A percentile compares a stretch with the other conserved stretches of the same genome.
Conservation (phyloP, 495 filamentous ascomycete species). For the Lophium mytilinum region DNA sequence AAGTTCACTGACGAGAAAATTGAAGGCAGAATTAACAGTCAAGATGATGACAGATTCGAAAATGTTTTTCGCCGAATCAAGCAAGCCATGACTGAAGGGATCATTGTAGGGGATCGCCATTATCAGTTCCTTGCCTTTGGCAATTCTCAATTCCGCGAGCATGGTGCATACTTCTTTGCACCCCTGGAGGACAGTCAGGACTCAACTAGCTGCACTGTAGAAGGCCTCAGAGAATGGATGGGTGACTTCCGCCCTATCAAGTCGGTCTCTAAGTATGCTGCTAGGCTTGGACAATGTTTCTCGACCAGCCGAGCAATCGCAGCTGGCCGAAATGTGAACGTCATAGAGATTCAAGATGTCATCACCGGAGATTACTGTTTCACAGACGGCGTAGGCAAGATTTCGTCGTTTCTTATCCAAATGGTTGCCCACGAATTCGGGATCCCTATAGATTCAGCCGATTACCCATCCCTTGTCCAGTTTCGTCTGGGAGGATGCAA, state of each 20-base stretch:
- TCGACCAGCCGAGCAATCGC: constrained; percentile 74
- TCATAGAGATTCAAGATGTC: constrained; percentile 54
- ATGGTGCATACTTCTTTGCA: constrained; percentile 85
- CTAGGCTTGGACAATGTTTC: constrained; percentile 88
- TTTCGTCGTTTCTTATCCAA: constrained; percentile 66
- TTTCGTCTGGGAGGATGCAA: constrained; percentile 90
- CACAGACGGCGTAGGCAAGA: constrained; percentile 90
- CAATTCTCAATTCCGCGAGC: constrained; percentile 89
- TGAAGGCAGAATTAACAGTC: constrained; percentile 49
- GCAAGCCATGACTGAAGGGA: constrained; percentile 65
- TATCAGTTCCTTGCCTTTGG: constrained; percentile 93
- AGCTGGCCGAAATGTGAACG: constrained; percentile 34
- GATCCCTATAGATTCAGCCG: constrained; percentile 37
- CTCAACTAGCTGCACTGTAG: constrained; percentile 4
- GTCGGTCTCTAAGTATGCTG: constrained; percentile 74
- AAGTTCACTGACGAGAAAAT: constrained; percentile 81
- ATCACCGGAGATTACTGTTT: constrained; percentile 59
- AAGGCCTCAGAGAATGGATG: constrained; percentile 84
- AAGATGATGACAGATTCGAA: constrained; percentile 49
- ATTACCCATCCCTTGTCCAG: constrained; percentile 74
- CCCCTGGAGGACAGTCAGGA: constrained; percentile 52
- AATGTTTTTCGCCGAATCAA: constrained; percentile 67
- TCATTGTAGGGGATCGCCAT: constrained; percentile 67
- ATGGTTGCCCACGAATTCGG: constrained; percentile 59
- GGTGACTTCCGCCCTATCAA: constrained; percentile 72